Conservation (phyloP, 2,329 filamentous ascomycete species). For the Penicillium sp. region DNA sequence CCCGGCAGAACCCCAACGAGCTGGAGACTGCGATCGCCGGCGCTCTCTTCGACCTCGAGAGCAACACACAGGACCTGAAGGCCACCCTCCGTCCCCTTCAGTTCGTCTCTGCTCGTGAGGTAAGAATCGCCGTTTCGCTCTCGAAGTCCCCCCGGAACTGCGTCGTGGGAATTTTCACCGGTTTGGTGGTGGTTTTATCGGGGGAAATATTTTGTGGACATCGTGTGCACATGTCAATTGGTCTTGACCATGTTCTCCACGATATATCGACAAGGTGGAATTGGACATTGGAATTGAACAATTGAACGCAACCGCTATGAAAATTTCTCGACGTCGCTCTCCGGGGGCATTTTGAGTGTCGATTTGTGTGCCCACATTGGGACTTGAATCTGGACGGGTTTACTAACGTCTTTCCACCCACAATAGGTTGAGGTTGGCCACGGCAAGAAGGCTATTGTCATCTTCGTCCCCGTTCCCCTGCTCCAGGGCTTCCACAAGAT, state of each 20-base stretch:
- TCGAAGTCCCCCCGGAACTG: slow-evolving; percentile 12
- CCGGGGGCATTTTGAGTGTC: slow-evolving; percentile 4
- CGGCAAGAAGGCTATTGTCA: slow-evolving; percentile 99
- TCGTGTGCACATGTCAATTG: slow-evolving; percentile 4
- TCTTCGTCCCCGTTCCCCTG: slow-evolving; percentile 99
- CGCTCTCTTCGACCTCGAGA: slow-evolving; percentile 98
- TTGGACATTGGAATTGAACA: background rate
- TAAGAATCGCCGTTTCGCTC: slow-evolving; percentile 52
- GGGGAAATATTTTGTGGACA: slow-evolving; percentile 11
- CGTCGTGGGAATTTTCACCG: slow-evolving; percentile 15
- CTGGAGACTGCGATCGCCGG: slow-evolving; percentile 94
- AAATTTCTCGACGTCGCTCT: slow-evolving; percentile 4
- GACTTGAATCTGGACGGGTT: slow-evolving; percentile 8
- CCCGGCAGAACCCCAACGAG: slow-evolving; percentile 92
- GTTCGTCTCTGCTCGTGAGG: slow-evolving; percentile 98
- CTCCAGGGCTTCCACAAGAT: slow-evolving; percentile 98
- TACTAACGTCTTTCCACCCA: slow-evolving; percentile 33
- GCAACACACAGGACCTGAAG: slow-evolving; percentile 98
- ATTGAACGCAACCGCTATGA: background rate
- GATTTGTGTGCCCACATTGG: slow-evolving; percentile 13
- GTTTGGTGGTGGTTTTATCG: slow-evolving; percentile 10
- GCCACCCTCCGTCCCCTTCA: slow-evolving; percentile 92
- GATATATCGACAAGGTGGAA: background rate
- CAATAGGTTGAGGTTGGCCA: slow-evolving; percentile 98
- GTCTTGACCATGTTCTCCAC: background rate